phyloP scores from a whole-genome alignment of 805 yeast species.

The Myxozyma vanderwaltii region DNA sequence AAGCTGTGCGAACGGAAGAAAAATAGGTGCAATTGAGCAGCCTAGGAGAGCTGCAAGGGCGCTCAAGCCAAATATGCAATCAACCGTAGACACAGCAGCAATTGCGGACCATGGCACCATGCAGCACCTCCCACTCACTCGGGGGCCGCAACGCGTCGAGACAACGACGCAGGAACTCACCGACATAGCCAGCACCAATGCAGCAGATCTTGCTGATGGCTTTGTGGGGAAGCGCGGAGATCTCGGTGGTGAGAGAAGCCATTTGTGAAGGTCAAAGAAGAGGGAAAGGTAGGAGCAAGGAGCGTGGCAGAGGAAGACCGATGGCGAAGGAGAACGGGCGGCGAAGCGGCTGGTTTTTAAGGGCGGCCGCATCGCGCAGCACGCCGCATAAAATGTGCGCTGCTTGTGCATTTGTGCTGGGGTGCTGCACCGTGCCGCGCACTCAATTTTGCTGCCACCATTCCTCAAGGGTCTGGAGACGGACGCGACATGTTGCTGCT shows the following conservation, averaged over 20 bases:
- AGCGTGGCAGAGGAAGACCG: background rate
- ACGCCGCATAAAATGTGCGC: slow-evolving; percentile 1
- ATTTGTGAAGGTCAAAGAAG: slow-evolving; percentile 9
- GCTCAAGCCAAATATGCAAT: too few species aligned
- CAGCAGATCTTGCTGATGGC: slow-evolving; percentile 39
- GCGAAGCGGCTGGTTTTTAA: background rate
- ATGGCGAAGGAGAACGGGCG: slow-evolving; percentile 3
- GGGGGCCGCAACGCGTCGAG: too few species aligned
- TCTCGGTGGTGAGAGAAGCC: slow-evolving; percentile 23
- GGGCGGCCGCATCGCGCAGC: slow-evolving; percentile 15
- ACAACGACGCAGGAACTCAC: slow-evolving; percentile 12
- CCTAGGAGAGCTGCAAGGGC: too few species aligned
- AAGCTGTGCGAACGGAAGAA: too few species aligned
- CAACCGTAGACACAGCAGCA: too few species aligned
- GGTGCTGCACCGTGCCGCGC: slow-evolving; percentile 3
- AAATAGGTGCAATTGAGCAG: too few species aligned
- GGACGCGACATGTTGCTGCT: too few species aligned
- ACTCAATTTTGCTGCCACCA: background rate
- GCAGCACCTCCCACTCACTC: too few species aligned
- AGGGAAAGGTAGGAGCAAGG: background rate
- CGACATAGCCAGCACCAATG: slow-evolving; percentile 42
- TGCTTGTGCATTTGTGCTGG: slow-evolving; percentile 8
- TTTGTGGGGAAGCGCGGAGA: slow-evolving; percentile 31
- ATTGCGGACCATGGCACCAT: too few species aligned
- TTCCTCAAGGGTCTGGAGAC: too few species aligned